Base-by-base conservation (phyloP, 768 basidiomycete species). In the Cystofilobasidium bisporidii region DNA sequence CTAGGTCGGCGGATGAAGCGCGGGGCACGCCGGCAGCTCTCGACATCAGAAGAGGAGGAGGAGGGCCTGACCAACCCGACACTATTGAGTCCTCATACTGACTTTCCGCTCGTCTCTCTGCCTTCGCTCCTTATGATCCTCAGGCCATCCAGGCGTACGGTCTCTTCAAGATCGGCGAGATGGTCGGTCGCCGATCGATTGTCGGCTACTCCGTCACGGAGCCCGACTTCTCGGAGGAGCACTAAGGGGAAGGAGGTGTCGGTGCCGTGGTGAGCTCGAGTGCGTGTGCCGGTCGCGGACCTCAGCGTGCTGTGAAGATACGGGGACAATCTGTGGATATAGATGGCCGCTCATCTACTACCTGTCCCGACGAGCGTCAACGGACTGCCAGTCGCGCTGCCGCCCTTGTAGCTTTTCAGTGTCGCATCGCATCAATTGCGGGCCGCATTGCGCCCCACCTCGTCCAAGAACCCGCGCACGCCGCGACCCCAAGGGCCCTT, bases 81-180 rank as follows among this genome's bases (percentile, higher is more conserved):
- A 10, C 22, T 22, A 17, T 8, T 60, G n/a, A n/a, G n/a, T n/a
- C 10, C 24, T 32, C 40, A 4, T 24, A 22, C 60, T 41, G 40
- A n/a, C 20, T 24, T 33, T 3, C 12, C 10, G 22, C 14, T 15
- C 12, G 12, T 32, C 53, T 12, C 48, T 50, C 41, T 28, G 18
- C 33, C 56, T 33, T 24, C 47, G 33, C 22, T 15, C 30, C 33
- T n/a, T 26, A 40, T 26, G 14, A 17, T 14, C 12, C 20, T 40
- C 89, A 91, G 74, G 89, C 83, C 12, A 74, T 90, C 28, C 89
- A 94, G 79, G 91, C 89, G 38, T 94, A 92, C 75, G 86, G 87
- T 20, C 87, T 94, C 72, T 94, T 88, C 82, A 88, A 89, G 86
- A 84, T 93, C 79, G 91, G 91, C 64, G 91, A 93, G 78, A 92